Evolutionary conservation across 1,284 basidiomycete species (phyloP), one percentile per base, ranked within the genome.

Genomic region (Tilletia horrida): DNA sequence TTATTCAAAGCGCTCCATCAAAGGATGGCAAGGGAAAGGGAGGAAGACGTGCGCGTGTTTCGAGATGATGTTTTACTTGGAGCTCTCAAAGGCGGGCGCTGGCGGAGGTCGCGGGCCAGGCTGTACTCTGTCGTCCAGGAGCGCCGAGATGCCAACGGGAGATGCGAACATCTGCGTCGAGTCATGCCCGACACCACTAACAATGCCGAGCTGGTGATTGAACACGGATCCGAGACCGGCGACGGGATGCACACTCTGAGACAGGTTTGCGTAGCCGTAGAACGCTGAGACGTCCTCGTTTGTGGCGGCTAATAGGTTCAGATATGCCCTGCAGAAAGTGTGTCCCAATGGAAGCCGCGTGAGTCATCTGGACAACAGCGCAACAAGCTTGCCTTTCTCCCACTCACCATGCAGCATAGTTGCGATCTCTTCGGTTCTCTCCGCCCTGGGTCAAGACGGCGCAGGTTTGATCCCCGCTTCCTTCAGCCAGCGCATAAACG

Each of bases 321-420:
- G 6, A 21, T 52, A 52, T 25, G 27, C 50, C 50, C 50, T 52
- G 23, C 18, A 23, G 25, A 52, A 2, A 13, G 13, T 21, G n/a
- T 13, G 13, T 13, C 21, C 13, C 18, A 48, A 48, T 7, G 47
- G 18, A 45, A 45, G 1, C 8, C 18, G 47, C 25, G n/a, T n/a
- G n/a, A n/a, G n/a, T n/a, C n/a, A n/a, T n/a, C n/a, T n/a, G n/a
- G n/a, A n/a, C n/a, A n/a, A n/a, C n/a, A n/a, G n/a, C n/a, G n/a
- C n/a, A n/a, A n/a, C n/a, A n/a, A n/a, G n/a, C n/a, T n/a, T n/a
- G n/a, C n/a, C n/a, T 11, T 40, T 40, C 35, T 23, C n/a, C 3
- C 3, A 8, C 50, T 52, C 50, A 52, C 50, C 50, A 52, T 25
- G 50, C 50, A 52, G 50, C 50, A 52, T 52, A 52, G 50, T 52